Evolutionary conservation across 495 filamentous ascomycete species (phyloP).

Genomic region (Cudoniella acicularis): DNA sequence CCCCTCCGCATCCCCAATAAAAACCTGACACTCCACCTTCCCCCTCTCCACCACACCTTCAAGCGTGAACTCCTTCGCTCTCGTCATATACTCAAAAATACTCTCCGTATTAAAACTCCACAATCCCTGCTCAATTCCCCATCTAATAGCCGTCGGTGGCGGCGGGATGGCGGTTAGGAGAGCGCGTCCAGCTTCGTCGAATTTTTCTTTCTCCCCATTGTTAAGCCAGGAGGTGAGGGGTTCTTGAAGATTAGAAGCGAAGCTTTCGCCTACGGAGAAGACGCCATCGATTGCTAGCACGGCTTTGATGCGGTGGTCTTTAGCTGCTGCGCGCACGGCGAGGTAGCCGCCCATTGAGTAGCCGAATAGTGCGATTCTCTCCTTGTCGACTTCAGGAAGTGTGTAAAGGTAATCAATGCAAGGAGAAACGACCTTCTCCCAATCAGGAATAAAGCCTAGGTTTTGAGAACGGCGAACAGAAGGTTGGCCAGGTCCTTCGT

Average conservation of each 20-base stretch:
- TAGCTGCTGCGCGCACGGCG: constrained; percentile 36
- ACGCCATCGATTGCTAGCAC: constrained; percentile 38
- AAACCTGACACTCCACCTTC: constrained; percentile 33
- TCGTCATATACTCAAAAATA: constrained; percentile 28
- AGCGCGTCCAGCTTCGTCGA: background rate
- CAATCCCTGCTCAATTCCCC: constrained; percentile 38
- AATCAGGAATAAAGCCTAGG: constrained; percentile 44
- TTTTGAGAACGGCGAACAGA: constrained; percentile 40
- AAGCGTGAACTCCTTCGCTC: constrained; percentile 24
- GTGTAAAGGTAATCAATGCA: constrained; percentile 38
- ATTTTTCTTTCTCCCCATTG: background rate
- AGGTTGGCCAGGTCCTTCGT: constrained; percentile 48
- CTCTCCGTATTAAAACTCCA: constrained; percentile 36
- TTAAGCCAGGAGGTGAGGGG: background rate
- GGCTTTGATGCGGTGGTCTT: constrained; percentile 40
- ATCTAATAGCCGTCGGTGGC: constrained; percentile 19
- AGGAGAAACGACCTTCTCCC: constrained; percentile 43
- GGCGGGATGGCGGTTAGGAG: background rate
- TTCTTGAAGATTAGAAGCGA: constrained; percentile 1
- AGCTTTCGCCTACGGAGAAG: constrained; percentile 22
- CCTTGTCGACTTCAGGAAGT: constrained; percentile 26
- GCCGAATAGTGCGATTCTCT: constrained; percentile 32
- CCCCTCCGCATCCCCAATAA: constrained; percentile 31
- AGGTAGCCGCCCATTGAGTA: constrained; percentile 38
- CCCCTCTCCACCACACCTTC: constrained; percentile 26